Evolutionary conservation across 345 rosid genomes (phyloP).

Genomic region (Populus deltoides): DNA sequence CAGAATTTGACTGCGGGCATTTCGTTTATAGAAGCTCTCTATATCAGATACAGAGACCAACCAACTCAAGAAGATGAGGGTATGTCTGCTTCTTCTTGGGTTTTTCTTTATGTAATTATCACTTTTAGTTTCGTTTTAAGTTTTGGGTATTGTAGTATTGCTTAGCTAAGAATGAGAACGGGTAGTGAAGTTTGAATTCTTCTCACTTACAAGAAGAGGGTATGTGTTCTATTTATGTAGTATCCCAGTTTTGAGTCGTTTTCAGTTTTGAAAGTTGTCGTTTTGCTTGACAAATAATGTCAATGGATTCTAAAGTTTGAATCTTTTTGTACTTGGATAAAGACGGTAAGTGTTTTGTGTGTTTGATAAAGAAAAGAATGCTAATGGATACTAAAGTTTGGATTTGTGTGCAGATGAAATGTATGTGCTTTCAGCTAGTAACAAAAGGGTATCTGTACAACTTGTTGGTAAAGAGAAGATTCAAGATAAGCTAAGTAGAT

Average conservation of each 20-base stretch:
- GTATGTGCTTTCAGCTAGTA: slow-evolving; percentile 84
- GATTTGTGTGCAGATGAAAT: slow-evolving; percentile 63
- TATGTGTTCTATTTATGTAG: neutral
- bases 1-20: slow-evolving; percentile 64
- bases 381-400: neutral
- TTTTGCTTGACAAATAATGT: neutral
- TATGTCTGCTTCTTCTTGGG: neutral
- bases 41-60: slow-evolving; percentile 54
- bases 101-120: neutral
- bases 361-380: neutral
- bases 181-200: neutral
- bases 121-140: neutral
- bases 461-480: slow-evolving; percentile 79
- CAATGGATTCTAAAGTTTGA: neutral
- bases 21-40: slow-evolving; percentile 65
- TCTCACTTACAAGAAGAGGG: neutral
- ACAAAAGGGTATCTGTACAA: slow-evolving; percentile 67
- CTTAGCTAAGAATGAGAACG: neutral
- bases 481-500: slow-evolving; percentile 66
- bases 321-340: neutral
- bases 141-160: neutral
- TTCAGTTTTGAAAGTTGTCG: neutral
- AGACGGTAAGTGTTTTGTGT: neutral
- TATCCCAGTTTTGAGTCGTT: neutral
- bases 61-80: slow-evolving; percentile 81